These are phyloP conservation scores for Elongisporangium prolatum DNA, from an alignment of 352 stramenopile genomes.

Conservation along the genomic window DNA sequence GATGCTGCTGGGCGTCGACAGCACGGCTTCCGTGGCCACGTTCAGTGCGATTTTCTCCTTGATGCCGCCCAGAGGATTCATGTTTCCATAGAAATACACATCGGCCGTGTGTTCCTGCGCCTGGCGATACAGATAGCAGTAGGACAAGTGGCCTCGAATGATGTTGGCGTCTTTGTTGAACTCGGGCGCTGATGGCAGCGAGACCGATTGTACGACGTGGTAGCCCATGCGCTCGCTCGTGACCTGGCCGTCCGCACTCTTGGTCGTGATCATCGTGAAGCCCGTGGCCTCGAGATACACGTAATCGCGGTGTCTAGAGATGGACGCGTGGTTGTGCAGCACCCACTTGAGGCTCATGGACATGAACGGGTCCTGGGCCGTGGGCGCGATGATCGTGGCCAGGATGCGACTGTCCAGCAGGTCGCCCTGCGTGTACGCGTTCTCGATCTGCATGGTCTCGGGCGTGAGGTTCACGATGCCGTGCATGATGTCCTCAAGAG, in stretches of 20 bases:
- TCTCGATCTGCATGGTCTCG: constrained; percentile 60
- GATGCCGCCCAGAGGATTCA: constrained; percentile 43
- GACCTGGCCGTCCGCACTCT: not conserved
- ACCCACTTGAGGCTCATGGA: constrained; percentile 66
- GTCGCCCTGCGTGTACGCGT: constrained; percentile 32
- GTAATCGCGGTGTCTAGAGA: constrained; percentile 59
- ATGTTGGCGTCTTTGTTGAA: constrained; percentile 66
- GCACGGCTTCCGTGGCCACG: constrained; percentile 40
- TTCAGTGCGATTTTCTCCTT: constrained; percentile 39
- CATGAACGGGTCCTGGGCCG: constrained; percentile 39
- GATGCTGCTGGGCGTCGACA: constrained; percentile 29
- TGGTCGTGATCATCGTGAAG: constrained; percentile 26
- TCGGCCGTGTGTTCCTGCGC: constrained; percentile 31
- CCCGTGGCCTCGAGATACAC: constrained; percentile 67
- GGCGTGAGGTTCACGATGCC: constrained; percentile 50
- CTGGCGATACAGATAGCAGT: constrained; percentile 46
- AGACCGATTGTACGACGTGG: constrained; percentile 56
- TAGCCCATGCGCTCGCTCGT: constrained; percentile 54
- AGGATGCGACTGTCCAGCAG: constrained; percentile 54
- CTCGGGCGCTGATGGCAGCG: constrained; percentile 36
- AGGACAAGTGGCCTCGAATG: constrained; percentile 47
- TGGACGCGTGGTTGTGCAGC: constrained; percentile 44
- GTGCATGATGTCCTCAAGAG: constrained; percentile 46
- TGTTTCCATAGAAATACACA: constrained; percentile 48
- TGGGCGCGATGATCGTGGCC: constrained; percentile 37